These are phyloP conservation scores for Colletotrichum paranaense DNA, from an alignment of 2,329 filamentous ascomycete species.

Conservation along the genomic window DNA sequence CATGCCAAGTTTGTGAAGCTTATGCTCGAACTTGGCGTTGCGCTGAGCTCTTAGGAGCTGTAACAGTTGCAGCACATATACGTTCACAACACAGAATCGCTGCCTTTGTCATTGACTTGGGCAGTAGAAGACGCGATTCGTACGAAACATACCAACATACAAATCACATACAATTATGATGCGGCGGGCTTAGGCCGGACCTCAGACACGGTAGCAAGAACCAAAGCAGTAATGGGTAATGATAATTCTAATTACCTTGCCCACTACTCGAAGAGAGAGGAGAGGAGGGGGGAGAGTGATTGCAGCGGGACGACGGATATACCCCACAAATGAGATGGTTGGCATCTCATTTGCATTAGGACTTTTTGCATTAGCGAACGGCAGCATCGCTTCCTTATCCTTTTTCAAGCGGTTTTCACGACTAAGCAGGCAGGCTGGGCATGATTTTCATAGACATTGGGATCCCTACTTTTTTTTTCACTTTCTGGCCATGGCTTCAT, in stretches of 20 bases:
- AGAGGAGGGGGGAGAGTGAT: not conserved
- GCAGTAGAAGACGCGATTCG: not conserved
- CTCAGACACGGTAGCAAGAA: not conserved
- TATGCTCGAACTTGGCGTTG: constrained; percentile 68
- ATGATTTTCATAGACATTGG: not conserved
- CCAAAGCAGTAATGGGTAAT: constrained; percentile 31
- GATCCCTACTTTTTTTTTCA: no score
- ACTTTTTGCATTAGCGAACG: constrained; percentile 34
- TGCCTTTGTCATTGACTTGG: not conserved
- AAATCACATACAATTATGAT: not conserved
- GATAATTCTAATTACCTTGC: constrained; percentile 3
- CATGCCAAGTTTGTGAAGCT: constrained; percentile 73
- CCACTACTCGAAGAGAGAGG: constrained; percentile 12
- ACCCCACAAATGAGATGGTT: constrained; percentile 8
- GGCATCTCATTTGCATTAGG: constrained; percentile 7
- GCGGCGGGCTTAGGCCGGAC: not conserved
- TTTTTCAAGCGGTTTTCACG: not conserved
- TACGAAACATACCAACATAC: not conserved
- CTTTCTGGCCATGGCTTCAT: not conserved
- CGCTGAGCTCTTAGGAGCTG: constrained; percentile 57
- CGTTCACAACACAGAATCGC: not conserved
- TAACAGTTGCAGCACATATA: constrained; percentile 13
- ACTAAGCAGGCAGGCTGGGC: constrained; percentile 2
- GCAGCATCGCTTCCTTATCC: constrained; percentile 9
- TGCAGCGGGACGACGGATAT: constrained; percentile 21